Evolutionary conservation across 306 rosid genomes (phyloP).

Genomic region (Sicyos baderoa): DNA sequence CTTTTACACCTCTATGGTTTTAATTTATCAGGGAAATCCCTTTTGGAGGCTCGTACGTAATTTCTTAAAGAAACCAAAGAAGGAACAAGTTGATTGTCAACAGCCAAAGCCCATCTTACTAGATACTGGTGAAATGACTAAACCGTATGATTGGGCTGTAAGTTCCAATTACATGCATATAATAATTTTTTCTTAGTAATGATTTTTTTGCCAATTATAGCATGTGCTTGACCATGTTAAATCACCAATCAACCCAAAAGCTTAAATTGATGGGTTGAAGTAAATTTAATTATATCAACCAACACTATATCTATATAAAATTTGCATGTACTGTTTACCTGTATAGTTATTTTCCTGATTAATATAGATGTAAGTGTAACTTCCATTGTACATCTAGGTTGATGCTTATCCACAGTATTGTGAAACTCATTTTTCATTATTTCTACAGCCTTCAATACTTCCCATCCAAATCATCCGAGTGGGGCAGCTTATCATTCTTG

Average conservation of each 20-base stretch:
- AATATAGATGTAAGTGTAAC: too few species aligned
- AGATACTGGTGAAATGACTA: constrained; percentile 85
- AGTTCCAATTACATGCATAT: constrained; percentile 27
- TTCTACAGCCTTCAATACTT: constrained; percentile 86
- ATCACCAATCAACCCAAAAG: too few species aligned
- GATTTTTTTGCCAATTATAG: too few species aligned
- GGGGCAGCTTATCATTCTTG: constrained; percentile 72
- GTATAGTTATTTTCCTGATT: too few species aligned
- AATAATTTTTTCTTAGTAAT: not conserved
- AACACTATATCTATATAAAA: too few species aligned
- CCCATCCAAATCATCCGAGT: constrained; percentile 79
- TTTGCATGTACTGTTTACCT: too few species aligned
- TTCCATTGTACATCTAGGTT: too few species aligned
- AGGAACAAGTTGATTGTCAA: constrained; percentile 73
- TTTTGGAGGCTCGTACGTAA: constrained; percentile 77
- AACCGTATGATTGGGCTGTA: constrained; percentile 96
- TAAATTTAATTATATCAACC: too few species aligned
- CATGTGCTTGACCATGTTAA: too few species aligned
- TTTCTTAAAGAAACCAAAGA: constrained; percentile 50
- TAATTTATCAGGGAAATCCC: constrained; percentile 57
- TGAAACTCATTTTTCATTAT: constrained; percentile 13
- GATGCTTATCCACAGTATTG: not conserved
- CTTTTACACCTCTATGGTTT: constrained; percentile 19
- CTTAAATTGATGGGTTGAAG: too few species aligned
- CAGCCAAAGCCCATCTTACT: constrained; percentile 84